Evolutionary conservation across 306 rosid species (phyloP).

Genomic region (Gastrolobium villosum): DNA sequence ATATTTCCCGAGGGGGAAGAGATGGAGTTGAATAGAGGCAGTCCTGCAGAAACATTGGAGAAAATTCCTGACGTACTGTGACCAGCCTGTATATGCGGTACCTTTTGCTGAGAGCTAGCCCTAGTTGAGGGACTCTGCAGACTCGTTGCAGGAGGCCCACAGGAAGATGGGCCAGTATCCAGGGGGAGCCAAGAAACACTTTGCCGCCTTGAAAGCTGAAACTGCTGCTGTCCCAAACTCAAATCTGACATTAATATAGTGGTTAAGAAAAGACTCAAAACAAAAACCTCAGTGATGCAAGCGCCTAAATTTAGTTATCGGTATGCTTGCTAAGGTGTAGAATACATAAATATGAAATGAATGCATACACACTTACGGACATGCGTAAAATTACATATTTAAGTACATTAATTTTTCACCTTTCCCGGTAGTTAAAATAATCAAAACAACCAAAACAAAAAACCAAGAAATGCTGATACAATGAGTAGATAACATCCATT

Average conservation of each 20-base stretch:
- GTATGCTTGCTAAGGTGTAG: conserved; percentile 5
- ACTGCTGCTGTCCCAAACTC: conserved; percentile 48
- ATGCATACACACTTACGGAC: background rate
- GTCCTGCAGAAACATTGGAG: conserved; percentile 54
- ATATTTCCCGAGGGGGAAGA: conserved; percentile 52
- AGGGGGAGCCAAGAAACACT: conserved; percentile 46
- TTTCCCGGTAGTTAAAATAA: background rate
- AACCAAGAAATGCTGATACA: background rate
- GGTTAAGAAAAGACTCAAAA: conserved; percentile 34
- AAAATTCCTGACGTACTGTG: conserved; percentile 44
- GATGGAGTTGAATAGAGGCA: conserved; percentile 53
- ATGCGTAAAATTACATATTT: background rate
- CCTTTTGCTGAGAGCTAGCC: conserved; percentile 38
- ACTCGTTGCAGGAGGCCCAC: conserved; percentile 44
- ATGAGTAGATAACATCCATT: conserved; percentile 12
- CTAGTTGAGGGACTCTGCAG: conserved; percentile 47
- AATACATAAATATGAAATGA: conserved; percentile 23
- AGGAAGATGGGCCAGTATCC: conserved; percentile 49
- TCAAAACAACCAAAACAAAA: background rate
- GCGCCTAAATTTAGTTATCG: conserved; percentile 7
- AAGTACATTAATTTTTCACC: background rate
- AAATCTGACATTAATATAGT: conserved; percentile 58
- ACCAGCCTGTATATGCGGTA: conserved; percentile 49
- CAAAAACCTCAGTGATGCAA: conserved; percentile 20
- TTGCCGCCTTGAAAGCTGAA: conserved; percentile 55